Evolutionary conservation across 352 stramenopile genomes (phyloP).

Genomic region (Phytophthora aleatoria): DNA sequence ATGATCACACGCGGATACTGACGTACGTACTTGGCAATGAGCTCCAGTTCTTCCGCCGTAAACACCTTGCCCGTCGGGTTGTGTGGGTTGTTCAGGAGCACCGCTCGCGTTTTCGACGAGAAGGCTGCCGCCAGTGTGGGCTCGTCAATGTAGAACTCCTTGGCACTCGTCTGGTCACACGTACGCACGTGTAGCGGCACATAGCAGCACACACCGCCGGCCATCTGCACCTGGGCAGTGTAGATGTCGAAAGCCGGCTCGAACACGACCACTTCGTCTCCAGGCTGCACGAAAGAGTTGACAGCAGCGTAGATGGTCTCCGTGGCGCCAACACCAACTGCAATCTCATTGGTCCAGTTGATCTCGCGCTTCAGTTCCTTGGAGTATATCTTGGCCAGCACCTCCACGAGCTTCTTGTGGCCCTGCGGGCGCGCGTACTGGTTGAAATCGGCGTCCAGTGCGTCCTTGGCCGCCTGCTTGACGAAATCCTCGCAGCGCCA

Average conservation of each 20-base stretch:
- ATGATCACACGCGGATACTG: constrained; percentile 91
- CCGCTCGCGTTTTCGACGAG: constrained; percentile 91
- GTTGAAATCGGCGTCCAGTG: constrained; percentile 93
- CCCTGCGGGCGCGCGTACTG: constrained; percentile 94
- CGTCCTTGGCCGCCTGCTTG: constrained; percentile 92
- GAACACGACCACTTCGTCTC: constrained; percentile 97
- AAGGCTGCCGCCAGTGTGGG: constrained; percentile 86
- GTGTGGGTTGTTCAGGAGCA: constrained; percentile 98
- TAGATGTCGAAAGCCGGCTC: constrained; percentile 99
- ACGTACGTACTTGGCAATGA: constrained; percentile 90
- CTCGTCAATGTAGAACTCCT: constrained; percentile 88
- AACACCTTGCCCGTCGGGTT: constrained; percentile 99
- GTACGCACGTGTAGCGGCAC: constrained; percentile 79
- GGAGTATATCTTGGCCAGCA: constrained; percentile 93
- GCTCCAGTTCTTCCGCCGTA: constrained; percentile 90
- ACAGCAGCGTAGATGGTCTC: constrained; percentile 95
- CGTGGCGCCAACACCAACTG: constrained; percentile 93
- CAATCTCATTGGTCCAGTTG: constrained; percentile 91
- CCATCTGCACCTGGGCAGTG: constrained; percentile 87
- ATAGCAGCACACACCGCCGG: constrained; percentile 75
- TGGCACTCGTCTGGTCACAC: constrained; percentile 35
- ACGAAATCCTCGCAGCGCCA: constrained; percentile 95
- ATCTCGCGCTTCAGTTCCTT: constrained; percentile 85
- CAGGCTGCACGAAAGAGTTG: constrained; percentile 91
- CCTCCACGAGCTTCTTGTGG: constrained; percentile 77